A percentile compares a stretch with the other conserved stretches of the same genome.
Conservation (phyloP, 1,284 basidiomycete species). For the Tilletia walkeri region DNA sequence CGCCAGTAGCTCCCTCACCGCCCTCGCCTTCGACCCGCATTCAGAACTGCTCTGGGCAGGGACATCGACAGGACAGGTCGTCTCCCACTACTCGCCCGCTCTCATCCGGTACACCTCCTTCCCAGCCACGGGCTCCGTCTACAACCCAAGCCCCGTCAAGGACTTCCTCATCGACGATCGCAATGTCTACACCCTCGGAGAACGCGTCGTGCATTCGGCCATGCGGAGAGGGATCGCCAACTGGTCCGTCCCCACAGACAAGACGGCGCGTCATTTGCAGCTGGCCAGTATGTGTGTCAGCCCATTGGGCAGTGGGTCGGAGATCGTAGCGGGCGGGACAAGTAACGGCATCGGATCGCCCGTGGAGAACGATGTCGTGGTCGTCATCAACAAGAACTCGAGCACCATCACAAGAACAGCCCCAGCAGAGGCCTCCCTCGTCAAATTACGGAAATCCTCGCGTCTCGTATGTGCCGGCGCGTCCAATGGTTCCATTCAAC, state of each 20-base stretch:
- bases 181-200: slow-evolving; percentile 54
- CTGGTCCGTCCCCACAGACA: slow-evolving; percentile 44
- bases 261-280: slow-evolving; percentile 27
- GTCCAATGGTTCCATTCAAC: slow-evolving; percentile 47
- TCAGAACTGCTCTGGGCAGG: slow-evolving; percentile 88
- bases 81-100: slow-evolving; percentile 69
- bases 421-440: slow-evolving; percentile 44
- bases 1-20: slow-evolving; percentile 28
- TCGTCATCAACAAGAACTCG: slow-evolving; percentile 45
- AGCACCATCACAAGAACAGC: slow-evolving; percentile 41
- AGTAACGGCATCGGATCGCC: slow-evolving; percentile 31
- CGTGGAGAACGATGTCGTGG: slow-evolving; percentile 36
- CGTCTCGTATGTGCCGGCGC: slow-evolving; percentile 44
- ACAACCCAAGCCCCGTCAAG: slow-evolving; percentile 39
- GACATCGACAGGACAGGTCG: slow-evolving; percentile 69
- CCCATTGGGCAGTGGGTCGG: slow-evolving; percentile 43
- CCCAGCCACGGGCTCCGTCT: slow-evolving; percentile 58
- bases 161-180: slow-evolving; percentile 55
- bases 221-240: slow-evolving; percentile 55
- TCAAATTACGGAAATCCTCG: slow-evolving; percentile 43
- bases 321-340: slow-evolving; percentile 46
- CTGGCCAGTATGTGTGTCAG: slow-evolving; percentile 50
- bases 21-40: slow-evolving; percentile 78
- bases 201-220: slow-evolving; percentile 55
- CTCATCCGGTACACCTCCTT: slow-evolving; percentile 63